These are phyloP conservation scores for Linum usitatissimum DNA, from an alignment of 345 rosid genomes.

Conservation along the genomic window DNA sequence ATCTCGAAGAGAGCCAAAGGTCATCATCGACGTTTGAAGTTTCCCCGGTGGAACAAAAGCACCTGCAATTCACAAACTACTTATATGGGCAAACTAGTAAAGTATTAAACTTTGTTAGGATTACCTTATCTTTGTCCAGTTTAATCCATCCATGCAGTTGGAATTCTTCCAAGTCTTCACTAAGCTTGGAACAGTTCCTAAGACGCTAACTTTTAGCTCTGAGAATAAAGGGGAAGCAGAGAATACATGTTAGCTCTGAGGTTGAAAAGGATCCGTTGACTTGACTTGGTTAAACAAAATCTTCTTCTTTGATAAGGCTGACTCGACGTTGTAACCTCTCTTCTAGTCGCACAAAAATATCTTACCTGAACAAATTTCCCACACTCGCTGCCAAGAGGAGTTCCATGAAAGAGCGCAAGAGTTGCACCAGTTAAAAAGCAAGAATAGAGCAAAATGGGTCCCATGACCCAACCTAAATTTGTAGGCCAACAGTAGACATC, in stretches of 20 bases:
- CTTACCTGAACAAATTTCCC: constrained; percentile 80
- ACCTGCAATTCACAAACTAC: constrained; percentile 23
- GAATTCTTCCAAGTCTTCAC: constrained; percentile 79
- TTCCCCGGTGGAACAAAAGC: constrained; percentile 65
- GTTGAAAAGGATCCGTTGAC: not conserved
- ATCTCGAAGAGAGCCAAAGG: constrained; percentile 88
- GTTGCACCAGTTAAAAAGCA: constrained; percentile 69
- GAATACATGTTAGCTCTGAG: not conserved
- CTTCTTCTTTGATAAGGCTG: too few species aligned
- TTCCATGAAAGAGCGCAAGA: constrained; percentile 77
- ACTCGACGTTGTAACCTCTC: not conserved
- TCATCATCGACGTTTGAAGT: constrained; percentile 77
- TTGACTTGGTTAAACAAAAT: too few species aligned
- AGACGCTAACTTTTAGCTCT: constrained; percentile 53
- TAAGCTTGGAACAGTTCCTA: constrained; percentile 87
- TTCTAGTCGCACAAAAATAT: not conserved
- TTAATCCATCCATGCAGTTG: constrained; percentile 55
- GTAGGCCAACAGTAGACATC: constrained; percentile 81
- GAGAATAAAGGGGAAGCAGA: too few species aligned
- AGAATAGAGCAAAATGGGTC: constrained; percentile 54
- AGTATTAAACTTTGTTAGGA: not conserved
- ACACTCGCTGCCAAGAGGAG: constrained; percentile 72
- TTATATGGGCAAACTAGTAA: not conserved
- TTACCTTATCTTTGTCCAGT: constrained; percentile 75
- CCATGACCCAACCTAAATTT: constrained; percentile 94